Evolutionary conservation across 352 stramenopile genomes (phyloP), one percentile per base, ranked within the genome.

Genomic region (Phytopythium litorale): DNA sequence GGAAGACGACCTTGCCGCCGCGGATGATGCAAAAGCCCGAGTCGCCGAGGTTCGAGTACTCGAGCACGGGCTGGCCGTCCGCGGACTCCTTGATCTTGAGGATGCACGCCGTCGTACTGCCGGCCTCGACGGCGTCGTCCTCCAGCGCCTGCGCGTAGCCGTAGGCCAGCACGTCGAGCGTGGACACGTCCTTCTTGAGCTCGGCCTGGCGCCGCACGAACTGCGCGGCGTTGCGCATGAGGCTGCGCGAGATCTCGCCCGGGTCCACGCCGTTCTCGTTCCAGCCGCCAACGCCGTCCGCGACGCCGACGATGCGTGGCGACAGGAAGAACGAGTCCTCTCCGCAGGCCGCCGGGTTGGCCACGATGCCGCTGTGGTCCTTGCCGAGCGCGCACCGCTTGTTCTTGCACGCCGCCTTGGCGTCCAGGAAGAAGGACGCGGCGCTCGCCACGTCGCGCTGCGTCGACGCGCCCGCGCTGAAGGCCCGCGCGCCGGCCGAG

Each of bases 191-290:
- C 48, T 58, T 48, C 25, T 75, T 75, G 33, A 65, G 56, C 9
- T 60, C 66, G 6, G 60, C 60, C 55, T 79, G 70, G 42, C 78
- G 60, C 12, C 70, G 57, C 23, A 83, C 76, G 50, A 92, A 87
- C 9, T 60, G 56, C 4, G 65, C 64, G 15, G 83, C 78, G 54
- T 89, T 88, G 57, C 76, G 79, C 83, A 92, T 92, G 43, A 92
- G 57, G 23, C 73, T 84, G 67, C 83, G 78, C 59, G 81, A 91
- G 64, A 92, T 91, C 65, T 84, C 76, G 63, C 81, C 81, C 6
- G 83, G 83, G 57, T 92, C 83, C 23, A 92, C 83, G 63, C 78
- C 78, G 60, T 91, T 92, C 37, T 92, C 83, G 67, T 92, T 92
- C 83, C 83, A 92, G 21, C 83, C 83, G 38, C 83, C 83, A 16